phyloP scores from a whole-genome alignment of 2,329 filamentous ascomycete genomes.

The Coniochaeta sp. region DNA sequence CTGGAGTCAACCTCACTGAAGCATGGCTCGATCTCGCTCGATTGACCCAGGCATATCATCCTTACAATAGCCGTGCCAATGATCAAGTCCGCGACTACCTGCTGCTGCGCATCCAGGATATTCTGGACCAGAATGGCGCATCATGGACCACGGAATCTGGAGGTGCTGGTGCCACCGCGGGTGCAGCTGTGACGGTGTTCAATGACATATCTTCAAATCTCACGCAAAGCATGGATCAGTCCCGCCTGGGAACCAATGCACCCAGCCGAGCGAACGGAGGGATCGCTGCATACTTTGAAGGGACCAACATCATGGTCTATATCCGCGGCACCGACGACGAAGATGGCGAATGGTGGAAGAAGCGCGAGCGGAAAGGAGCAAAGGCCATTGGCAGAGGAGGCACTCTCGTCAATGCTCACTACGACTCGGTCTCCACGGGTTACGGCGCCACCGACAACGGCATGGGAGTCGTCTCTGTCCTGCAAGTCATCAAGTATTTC shows the following conservation, averaged over 20 bases:
- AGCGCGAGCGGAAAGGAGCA: conserved; percentile 26
- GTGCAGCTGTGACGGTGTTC: conserved; percentile 50
- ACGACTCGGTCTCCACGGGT: conserved; percentile 84
- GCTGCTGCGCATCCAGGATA: conserved; percentile 60
- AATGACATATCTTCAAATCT: conserved; percentile 75
- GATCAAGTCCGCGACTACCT: conserved; percentile 74
- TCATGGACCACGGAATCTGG: conserved; percentile 32
- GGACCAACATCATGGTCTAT: conserved; percentile 86
- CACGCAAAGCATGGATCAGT: conserved; percentile 46
- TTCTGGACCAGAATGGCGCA: conserved; percentile 55
- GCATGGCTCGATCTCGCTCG: conserved; percentile 78
- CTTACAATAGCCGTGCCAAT: conserved; percentile 80
- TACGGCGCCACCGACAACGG: conserved; percentile 94
- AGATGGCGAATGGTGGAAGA: conserved; percentile 63
- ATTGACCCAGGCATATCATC: conserved; percentile 71
- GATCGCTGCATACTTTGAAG: conserved; percentile 73
- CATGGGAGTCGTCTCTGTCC: conserved; percentile 75
- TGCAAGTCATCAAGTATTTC: conserved; percentile 85
- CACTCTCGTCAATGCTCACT: conserved; percentile 90
- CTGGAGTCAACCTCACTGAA: conserved; percentile 72
- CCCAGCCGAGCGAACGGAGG: conserved; percentile 18
- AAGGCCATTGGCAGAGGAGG: conserved; percentile 57
- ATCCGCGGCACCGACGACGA: conserved; percentile 75
- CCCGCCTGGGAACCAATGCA: conserved; percentile 18
- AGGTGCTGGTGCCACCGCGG: conserved; percentile 14